Conservation (phyloP, 192 early-diverging fungal genomes). For the Entophlyctis helioformis region DNA sequence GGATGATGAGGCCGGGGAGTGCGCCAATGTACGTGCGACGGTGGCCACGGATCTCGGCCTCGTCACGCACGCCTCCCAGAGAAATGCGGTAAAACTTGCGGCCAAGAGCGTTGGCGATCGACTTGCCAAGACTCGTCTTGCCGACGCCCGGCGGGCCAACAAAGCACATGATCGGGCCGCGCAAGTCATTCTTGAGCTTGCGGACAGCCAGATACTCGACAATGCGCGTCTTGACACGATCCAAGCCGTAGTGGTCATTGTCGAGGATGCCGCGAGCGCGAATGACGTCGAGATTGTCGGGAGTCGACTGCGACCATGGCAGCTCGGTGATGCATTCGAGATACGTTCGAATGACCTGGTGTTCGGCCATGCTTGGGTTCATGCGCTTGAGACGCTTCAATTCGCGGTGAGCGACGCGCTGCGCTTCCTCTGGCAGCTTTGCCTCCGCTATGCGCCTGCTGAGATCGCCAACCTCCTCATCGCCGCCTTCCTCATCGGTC, state of each 20-base stretch:
- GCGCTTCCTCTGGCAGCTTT: constrained; percentile 49
- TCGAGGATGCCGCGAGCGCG: constrained; percentile 54
- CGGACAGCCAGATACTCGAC: constrained; percentile 74
- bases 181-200: constrained; percentile 61
- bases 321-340: constrained; percentile 65
- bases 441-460: constrained; percentile 38
- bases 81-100: constrained; percentile 74
- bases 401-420: constrained; percentile 47
- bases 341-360: constrained; percentile 64
- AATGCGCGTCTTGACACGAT: constrained; percentile 68
- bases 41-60: constrained; percentile 81
- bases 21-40: constrained; percentile 80
- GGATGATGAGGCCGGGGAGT: constrained; percentile 67
- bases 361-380: constrained; percentile 63
- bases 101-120: constrained; percentile 61
- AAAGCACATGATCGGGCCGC: constrained; percentile 65
- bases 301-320: constrained; percentile 54
- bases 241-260: constrained; percentile 72
- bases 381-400: constrained; percentile 56
- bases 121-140: constrained; percentile 73
- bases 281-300: constrained; percentile 56
- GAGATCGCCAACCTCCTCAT: constrained; percentile 55
- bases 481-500: constrained; percentile 40
- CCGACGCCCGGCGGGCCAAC: constrained; percentile 44
- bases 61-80: constrained; percentile 74